A percentile compares a stretch with the other conserved stretches of the same genome.
These are phyloP conservation scores for Rutidosis leptorrhynchoides DNA, from an alignment of 129 eudicot genomes.

Conservation along the genomic window DNA sequence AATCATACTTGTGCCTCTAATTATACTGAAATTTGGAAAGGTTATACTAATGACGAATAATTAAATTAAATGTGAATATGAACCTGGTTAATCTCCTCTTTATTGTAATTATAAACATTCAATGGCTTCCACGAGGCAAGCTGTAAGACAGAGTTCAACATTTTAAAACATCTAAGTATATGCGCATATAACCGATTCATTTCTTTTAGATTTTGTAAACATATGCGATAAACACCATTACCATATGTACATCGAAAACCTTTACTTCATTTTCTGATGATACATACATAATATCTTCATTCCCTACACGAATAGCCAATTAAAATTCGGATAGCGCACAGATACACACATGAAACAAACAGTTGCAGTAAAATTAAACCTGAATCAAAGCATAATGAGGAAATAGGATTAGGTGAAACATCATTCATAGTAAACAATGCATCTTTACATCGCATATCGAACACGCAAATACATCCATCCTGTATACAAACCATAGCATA, in stretches of 20 bases:
- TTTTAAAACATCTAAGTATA: background rate
- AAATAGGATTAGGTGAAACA: constrained; percentile 59
- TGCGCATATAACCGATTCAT: background rate
- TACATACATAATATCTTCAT: constrained; percentile 70
- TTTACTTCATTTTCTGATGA: constrained; percentile 79
- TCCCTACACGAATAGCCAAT: constrained; percentile 42
- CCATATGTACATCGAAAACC: constrained; percentile 78
- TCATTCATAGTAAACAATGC: constrained; percentile 45
- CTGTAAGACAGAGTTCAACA: constrained; percentile 40
- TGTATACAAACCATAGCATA: constrained; percentile 24
- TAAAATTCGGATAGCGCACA: background rate
- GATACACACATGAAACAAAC: background rate
- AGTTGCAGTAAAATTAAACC: constrained; percentile 49
- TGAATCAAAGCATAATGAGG: constrained; percentile 78
- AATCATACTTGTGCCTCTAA: background rate
- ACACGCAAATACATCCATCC: constrained; percentile 90
- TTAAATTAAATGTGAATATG: constrained; percentile 3
- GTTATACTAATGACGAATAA: background rate
- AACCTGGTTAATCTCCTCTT: constrained; percentile 98
- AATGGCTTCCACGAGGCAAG: constrained; percentile 62
- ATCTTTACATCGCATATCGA: constrained; percentile 90
- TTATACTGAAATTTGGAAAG: background rate
- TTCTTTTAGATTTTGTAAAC: background rate
- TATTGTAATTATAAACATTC: constrained; percentile 67
- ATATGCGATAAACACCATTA: constrained; percentile 28